Percentiles rank a stretch among this genome's conserved stretches.
These are phyloP conservation scores for Pterula multifida DNA, from an alignment of 1,284 basidiomycete genomes.

Conservation along the genomic window DNA sequence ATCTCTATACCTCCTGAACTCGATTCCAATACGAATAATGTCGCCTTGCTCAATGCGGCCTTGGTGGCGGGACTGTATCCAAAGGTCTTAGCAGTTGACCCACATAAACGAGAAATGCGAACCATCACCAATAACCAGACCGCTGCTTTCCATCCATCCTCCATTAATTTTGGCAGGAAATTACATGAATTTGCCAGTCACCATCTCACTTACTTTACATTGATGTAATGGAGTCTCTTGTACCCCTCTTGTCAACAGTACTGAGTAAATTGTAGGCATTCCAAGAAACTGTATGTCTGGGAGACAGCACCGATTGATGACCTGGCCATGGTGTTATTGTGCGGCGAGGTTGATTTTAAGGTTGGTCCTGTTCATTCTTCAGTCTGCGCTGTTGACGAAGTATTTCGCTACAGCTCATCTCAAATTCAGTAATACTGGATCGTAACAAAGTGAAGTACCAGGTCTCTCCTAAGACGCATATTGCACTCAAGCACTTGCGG, in stretches of 20 bases:
- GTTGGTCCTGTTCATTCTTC: constrained; percentile 25
- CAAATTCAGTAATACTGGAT: constrained; percentile 70
- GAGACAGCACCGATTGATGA: constrained; percentile 90
- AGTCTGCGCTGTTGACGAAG: neutral
- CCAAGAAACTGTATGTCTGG: constrained; percentile 93
- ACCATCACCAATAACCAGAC: constrained; percentile 85
- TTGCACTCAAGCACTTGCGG: constrained; percentile 78
- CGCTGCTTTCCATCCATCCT: constrained; percentile 85
- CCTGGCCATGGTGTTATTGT: constrained; percentile 71
- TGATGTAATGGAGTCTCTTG: constrained; percentile 48
- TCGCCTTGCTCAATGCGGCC: constrained; percentile 68
- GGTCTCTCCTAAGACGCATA: constrained; percentile 56
- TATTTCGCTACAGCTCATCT: constrained; percentile 48
- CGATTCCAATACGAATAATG: constrained; percentile 58
- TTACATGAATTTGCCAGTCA: constrained; percentile 64
- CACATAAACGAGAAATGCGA: constrained; percentile 44
- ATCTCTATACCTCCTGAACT: constrained; percentile 64
- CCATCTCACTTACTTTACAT: constrained; percentile 79
- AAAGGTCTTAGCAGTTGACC: constrained; percentile 73
- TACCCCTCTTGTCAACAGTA: constrained; percentile 9
- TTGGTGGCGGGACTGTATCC: constrained; percentile 87
- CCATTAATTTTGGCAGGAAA: constrained; percentile 70
- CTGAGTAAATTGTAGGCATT: constrained; percentile 48
- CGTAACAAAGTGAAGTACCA: constrained; percentile 68
- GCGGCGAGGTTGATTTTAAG: constrained; percentile 89